Conservation (phyloP, 305 asterid genomes). For the Fraxinus nigra region DNA sequence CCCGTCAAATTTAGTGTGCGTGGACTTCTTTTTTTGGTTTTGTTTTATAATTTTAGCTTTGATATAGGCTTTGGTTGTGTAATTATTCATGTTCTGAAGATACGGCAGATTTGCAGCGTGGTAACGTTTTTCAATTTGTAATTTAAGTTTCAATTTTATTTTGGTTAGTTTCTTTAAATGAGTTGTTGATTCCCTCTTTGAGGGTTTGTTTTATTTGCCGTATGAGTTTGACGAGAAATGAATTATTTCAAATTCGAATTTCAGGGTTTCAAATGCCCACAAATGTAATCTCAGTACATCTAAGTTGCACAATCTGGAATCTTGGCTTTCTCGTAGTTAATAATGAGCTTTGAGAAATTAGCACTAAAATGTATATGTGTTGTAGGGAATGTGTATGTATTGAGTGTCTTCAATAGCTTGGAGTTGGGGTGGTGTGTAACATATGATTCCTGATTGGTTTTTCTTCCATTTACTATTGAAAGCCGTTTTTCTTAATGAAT, state of each 20-base stretch:
- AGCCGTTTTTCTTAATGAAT: background rate
- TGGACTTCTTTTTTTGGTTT: background rate
- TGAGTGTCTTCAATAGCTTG: constrained; percentile 68
- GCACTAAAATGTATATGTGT: no score
- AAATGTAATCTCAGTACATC: background rate
- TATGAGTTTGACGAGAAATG: constrained; percentile 6
- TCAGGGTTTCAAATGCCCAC: background rate
- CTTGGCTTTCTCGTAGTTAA: background rate
- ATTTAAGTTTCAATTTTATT: background rate
- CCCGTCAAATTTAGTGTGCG: constrained; percentile 1
- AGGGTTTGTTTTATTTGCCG: background rate
- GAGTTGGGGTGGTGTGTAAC: constrained; percentile 79
- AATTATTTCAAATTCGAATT: constrained; percentile 1
- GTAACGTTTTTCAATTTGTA: constrained; percentile 17
- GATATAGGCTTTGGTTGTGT: constrained; percentile 17
- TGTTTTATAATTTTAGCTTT: background rate
- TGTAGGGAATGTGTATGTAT: no score
- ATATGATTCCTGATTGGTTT: constrained; percentile 10
- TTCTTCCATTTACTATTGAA: background rate
- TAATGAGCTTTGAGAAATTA: background rate
- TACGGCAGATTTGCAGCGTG: constrained; percentile 24
- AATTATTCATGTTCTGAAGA: constrained; percentile 23
- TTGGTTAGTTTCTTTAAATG: background rate
- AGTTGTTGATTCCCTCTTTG: constrained; percentile 16
- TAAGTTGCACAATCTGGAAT: background rate